Evolutionary conservation across 2,329 filamentous ascomycete genomes (phyloP).

Genomic region (Fusarium coicis): DNA sequence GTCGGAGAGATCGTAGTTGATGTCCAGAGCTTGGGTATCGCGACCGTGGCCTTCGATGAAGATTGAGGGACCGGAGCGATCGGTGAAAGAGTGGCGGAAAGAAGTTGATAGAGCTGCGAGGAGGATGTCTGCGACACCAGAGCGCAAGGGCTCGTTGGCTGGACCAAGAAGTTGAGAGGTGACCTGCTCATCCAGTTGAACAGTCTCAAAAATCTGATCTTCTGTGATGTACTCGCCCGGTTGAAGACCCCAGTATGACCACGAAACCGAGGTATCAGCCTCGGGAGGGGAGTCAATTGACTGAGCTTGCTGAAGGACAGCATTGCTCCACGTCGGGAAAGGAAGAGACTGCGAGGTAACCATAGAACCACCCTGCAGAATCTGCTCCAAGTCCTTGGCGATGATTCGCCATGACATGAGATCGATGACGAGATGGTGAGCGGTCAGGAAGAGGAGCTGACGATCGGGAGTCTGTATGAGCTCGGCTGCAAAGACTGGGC

Average conservation of each 20-base stretch:
- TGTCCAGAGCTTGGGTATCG: background rate
- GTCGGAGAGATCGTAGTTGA: background rate
- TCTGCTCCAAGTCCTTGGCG: background rate
- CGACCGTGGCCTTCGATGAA: background rate
- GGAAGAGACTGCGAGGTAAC: background rate
- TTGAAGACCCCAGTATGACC: background rate
- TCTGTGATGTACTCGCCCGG: background rate
- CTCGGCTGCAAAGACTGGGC: background rate
- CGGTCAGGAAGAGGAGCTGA: background rate
- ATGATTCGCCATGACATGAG: conserved; percentile 1
- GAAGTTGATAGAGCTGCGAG: background rate
- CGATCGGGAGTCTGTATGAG: background rate
- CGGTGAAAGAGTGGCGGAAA: background rate
- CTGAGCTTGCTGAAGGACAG: background rate
- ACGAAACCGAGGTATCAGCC: accelerated
- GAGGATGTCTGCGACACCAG: background rate
- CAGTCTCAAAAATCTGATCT: background rate
- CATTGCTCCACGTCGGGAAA: background rate
- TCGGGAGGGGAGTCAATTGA: accelerated
- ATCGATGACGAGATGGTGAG: background rate
- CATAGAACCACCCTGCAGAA: background rate
- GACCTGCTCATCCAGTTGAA: background rate
- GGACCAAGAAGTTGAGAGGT: background rate
- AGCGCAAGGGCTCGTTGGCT: background rate
- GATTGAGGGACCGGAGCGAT: background rate